These are phyloP conservation scores for Russula vinacea DNA, from an alignment of 768 basidiomycete species.

Conservation along the genomic window DNA sequence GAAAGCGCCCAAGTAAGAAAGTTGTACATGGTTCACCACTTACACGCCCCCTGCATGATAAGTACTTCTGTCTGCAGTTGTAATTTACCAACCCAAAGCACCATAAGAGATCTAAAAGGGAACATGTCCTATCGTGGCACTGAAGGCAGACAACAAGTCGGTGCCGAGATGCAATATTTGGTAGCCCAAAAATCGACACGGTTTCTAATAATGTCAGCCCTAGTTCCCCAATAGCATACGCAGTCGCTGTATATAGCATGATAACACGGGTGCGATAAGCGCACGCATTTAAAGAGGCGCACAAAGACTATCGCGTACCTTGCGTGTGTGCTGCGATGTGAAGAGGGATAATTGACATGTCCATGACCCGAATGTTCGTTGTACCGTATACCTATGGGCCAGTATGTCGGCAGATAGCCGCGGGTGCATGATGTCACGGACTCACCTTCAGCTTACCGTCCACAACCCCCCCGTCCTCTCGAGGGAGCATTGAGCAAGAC, in stretches of 20 bases:
- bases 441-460: conserved; percentile 25
- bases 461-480: conserved; percentile 27
- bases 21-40: no score
- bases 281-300: neutral
- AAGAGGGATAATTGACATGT: conserved; percentile 35
- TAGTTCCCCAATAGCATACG: conserved; percentile 27
- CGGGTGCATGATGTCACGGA: neutral
- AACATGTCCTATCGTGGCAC: neutral
- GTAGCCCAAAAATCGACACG: conserved; percentile 16
- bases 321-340: conserved; percentile 33
- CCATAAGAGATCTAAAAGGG: no score
- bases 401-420: neutral
- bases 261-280: neutral
- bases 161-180: neutral
- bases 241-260: conserved; percentile 20
- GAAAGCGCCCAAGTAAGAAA: no score
- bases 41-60: no score
- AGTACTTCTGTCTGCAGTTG: no score
- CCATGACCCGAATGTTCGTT: conserved; percentile 36
- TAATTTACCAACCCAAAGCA: no score
- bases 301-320: conserved; percentile 1
- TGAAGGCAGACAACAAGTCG: neutral
- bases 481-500: conserved; percentile 27
- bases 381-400: conserved; percentile 33
- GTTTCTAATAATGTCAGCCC: conserved; percentile 26